These are phyloP conservation scores for Paraphoma chrysanthemicola DNA, from an alignment of 2,329 filamentous ascomycete genomes.

Conservation along the genomic window DNA sequence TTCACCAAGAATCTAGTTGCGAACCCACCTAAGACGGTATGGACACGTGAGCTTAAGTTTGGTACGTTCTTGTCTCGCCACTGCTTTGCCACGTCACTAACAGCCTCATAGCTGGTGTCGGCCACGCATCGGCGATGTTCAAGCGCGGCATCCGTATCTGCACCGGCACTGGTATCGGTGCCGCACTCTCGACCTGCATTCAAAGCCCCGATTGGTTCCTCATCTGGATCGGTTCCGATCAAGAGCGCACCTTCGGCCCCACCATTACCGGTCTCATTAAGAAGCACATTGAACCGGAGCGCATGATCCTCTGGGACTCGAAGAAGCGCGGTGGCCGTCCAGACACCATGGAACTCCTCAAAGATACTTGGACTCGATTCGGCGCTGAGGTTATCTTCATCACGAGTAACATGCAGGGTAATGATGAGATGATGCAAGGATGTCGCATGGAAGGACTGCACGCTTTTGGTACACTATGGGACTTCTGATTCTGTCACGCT, in stretches of 20 bases:
- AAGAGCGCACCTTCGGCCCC: constrained; percentile 44
- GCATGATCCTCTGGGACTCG: constrained; percentile 48
- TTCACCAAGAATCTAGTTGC: constrained; percentile 42
- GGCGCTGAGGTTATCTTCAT: constrained; percentile 47
- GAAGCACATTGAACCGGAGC: constrained; percentile 42
- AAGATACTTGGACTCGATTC: constrained; percentile 42
- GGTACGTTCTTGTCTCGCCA: constrained; percentile 24
- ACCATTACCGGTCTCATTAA: constrained; percentile 41
- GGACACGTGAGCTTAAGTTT: constrained; percentile 45
- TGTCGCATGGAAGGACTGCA: constrained; percentile 39
- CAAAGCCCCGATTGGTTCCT: constrained; percentile 45
- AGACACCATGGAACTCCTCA: constrained; percentile 40
- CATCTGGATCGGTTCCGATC: constrained; percentile 47
- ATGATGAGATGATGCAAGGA: constrained; percentile 48
- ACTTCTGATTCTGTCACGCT: constrained; percentile 22
- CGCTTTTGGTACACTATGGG: constrained; percentile 46
- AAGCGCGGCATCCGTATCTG: constrained; percentile 44
- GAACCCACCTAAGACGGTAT: constrained; percentile 41
- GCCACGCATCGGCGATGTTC: constrained; percentile 46
- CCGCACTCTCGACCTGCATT: constrained; percentile 45
- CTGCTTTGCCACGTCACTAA: constrained; percentile 14
- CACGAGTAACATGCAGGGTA: constrained; percentile 44
- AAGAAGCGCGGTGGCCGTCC: constrained; percentile 44
- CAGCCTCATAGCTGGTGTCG: constrained; percentile 35
- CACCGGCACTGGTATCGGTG: constrained; percentile 45